Evolutionary conservation across 2,329 filamentous ascomycete species (phyloP), one percentile per base, ranked within the genome.

Genomic region (Ramularia endophylla): DNA sequence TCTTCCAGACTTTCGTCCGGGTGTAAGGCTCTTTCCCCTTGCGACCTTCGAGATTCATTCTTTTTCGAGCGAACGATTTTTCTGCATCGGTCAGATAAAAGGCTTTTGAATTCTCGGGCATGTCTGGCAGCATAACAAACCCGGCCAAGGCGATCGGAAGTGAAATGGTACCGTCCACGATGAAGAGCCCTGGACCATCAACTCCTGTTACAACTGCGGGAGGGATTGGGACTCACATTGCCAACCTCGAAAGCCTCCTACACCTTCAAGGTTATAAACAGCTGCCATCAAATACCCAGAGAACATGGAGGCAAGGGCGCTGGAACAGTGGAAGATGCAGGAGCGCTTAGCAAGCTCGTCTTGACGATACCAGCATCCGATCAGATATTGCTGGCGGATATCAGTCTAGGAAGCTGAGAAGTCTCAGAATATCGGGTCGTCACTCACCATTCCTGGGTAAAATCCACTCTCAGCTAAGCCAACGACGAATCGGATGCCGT

Each of bases 241-340:
- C 75, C 74, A 78, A 0, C 74, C 74, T 13, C 35, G 34, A 20
- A 38, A 44, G 6, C 1, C 51, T n/a, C 65, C 61, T 19, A 50
- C 58, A 0, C 70, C 72, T 3, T 66, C 66, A 0, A 77, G 62
- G 8, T 63, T 61, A 43, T 75, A 75, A 1, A 76, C 69, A 0
- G 62, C 72, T 0, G 73, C 66, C 72, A 75, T 75, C 4, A 79
- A 55, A 46, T 75, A 78, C 0, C 75, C 76, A 1, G 65, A 69
- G 41, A 73, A 70, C 63, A 67, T 67, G 5, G 56, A 58, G 0
- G 60, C 66, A 30, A 73, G 65, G 1, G 66, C 67, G 9, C 62
- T 64, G 38, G 64, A 67, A 0, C 66, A 68, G 40, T 73, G 70
- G 51, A 75, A 75, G n/a, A 75, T 74, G 40, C 70, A 73, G 3